Evolutionary conservation across 495 filamentous ascomycete genomes (phyloP).

Genomic region (Neurospora terricola): DNA sequence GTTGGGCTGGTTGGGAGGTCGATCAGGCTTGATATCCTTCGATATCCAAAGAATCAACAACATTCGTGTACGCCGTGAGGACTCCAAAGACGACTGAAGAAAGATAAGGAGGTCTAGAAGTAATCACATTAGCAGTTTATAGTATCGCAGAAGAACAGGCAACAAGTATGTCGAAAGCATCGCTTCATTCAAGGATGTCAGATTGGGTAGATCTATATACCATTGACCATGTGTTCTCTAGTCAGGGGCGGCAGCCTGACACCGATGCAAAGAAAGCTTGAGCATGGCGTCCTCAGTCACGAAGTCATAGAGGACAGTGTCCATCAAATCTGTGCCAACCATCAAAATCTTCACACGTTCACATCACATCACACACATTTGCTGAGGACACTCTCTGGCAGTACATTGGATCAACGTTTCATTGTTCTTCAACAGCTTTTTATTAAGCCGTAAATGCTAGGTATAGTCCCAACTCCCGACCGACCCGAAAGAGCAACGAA

Average conservation of each 20-base stretch:
- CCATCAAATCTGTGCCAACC: not conserved
- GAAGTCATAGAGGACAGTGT: not conserved
- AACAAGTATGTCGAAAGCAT: not conserved
- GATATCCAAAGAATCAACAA: not conserved
- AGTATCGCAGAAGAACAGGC: not conserved
- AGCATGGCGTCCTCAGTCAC: not conserved
- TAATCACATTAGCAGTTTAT: not conserved
- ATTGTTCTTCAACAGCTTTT: constrained; percentile 37
- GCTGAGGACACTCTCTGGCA: constrained; percentile 8
- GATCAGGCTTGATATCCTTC: not conserved
- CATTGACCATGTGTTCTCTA: not conserved
- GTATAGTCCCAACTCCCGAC: constrained; percentile 29
- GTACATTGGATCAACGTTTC: constrained; percentile 22
- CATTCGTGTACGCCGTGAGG: not conserved
- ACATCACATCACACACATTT: not conserved
- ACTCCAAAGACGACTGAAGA: not conserved
- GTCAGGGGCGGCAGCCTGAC: not conserved
- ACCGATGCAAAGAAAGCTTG: not conserved
- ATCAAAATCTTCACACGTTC: too few species aligned
- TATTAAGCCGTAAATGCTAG: constrained; percentile 35
- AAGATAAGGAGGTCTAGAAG: not conserved
- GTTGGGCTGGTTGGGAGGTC: not conserved
- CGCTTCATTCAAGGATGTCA: not conserved
- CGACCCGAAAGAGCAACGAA: constrained; percentile 33
- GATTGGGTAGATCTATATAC: not conserved